These are phyloP conservation scores for Kodamaea plutei DNA, from an alignment of 1,139 yeast genomes.

Conservation along the genomic window DNA sequence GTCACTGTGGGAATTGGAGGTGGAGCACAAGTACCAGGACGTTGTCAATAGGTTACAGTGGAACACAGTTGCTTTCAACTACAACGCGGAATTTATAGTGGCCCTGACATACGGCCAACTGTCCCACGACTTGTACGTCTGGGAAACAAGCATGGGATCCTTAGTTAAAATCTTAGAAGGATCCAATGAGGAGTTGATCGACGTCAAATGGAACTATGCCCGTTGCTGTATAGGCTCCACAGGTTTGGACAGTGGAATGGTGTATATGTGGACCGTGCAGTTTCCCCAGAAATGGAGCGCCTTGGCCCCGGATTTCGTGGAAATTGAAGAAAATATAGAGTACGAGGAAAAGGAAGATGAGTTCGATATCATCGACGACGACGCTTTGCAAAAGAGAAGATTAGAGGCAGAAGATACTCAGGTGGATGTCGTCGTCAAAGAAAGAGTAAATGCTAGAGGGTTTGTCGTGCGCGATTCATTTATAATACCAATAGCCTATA, in stretches of 20 bases:
- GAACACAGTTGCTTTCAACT: constrained; percentile 76
- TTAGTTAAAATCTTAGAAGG: constrained; percentile 87
- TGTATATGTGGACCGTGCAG: constrained; percentile 78
- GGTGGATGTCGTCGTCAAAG: constrained; percentile 66
- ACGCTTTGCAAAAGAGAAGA: constrained; percentile 54
- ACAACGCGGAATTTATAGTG: constrained; percentile 77
- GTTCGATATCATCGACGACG: constrained; percentile 75
- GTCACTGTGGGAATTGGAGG: constrained; percentile 52
- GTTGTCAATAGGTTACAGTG: constrained; percentile 86
- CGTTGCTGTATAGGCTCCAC: constrained; percentile 80
- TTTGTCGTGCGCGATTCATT: constrained; percentile 43
- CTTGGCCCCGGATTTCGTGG: constrained; percentile 93
- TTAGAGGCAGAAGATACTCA: constrained; percentile 63
- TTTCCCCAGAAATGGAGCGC: constrained; percentile 97
- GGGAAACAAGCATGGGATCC: constrained; percentile 91
- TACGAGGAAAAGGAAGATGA: constrained; percentile 90
- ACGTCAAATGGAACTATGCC: constrained; percentile 79
- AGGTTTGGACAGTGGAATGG: constrained; percentile 80
- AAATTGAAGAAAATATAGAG: constrained; percentile 86
- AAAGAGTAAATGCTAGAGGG: constrained; percentile 67
- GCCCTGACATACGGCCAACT: constrained; percentile 88
- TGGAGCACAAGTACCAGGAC: constrained; percentile 84
- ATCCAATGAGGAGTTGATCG: constrained; percentile 81
- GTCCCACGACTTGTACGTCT: constrained; percentile 82
- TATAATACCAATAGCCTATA: constrained; percentile 42